phyloP scores from a whole-genome alignment of 352 stramenopile genomes.

The Phytophthora ohioensis region DNA sequence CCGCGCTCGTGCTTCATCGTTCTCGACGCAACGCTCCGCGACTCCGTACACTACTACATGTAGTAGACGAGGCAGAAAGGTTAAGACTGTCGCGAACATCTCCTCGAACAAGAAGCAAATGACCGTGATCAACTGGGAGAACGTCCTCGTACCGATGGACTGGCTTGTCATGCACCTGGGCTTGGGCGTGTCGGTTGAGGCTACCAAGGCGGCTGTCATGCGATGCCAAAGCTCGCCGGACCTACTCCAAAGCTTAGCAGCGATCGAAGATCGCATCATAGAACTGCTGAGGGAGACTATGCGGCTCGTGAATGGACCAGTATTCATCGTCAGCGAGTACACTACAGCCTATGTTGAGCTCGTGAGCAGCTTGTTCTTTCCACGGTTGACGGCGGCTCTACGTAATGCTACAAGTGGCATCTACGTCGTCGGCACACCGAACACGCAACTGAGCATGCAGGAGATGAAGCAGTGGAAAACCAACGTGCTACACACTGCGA shows the following conservation, averaged over 20 bases:
- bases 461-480: conserved; percentile 60
- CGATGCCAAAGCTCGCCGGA: conserved; percentile 25
- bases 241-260: conserved; percentile 18
- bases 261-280: conserved; percentile 49
- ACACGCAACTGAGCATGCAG: conserved; percentile 41
- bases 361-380: conserved; percentile 60
- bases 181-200: conserved; percentile 27
- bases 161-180: conserved; percentile 53
- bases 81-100: neutral
- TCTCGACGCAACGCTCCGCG: conserved; percentile 19
- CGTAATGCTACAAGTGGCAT: conserved; percentile 40
- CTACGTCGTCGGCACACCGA: conserved; percentile 51
- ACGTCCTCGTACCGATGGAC: conserved; percentile 53
- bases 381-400: conserved; percentile 45
- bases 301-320: conserved; percentile 26
- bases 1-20: conserved; percentile 1
- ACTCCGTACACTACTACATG: neutral
- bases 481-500: conserved; percentile 55
- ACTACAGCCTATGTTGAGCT: conserved; percentile 50
- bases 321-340: conserved; percentile 59
- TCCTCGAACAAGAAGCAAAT: conserved; percentile 23
- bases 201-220: conserved; percentile 36
- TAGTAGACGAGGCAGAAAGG: neutral
- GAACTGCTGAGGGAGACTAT: conserved; percentile 44
- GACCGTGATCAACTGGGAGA: conserved; percentile 62